Base-by-base conservation (phyloP, 2,329 filamentous ascomycete genomes). In the Colletotrichum sansevieriae region DNA sequence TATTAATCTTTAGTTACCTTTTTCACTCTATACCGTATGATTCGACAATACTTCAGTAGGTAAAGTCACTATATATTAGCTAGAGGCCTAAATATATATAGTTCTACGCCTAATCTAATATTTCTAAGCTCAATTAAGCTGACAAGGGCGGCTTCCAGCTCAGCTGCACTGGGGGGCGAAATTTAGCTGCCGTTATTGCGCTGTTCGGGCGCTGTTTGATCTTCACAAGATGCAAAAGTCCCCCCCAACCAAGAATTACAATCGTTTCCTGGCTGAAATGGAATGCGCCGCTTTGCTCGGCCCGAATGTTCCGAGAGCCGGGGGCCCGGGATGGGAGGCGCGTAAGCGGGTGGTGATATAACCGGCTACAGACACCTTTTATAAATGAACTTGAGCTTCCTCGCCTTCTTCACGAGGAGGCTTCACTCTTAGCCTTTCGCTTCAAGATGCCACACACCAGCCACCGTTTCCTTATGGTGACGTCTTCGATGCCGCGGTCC, bases 381-480 rank as follows among this genome's bases (percentile, higher is more conserved):
- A 15, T 39, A 39, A 15, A 39, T 12, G 11, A 29, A 29, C 29
- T 29, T 39, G 37, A 39, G 37, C 37, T 15, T 11, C 7, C 37
- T 15, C 37, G 11, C 11, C 37, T 15, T 39, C 37, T 22, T 64
- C 33, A 60, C 20, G 44, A 61, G 22, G 29, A 29, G 29, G 37
- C 52, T 9, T 46, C n/a, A 20, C 12, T 9, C 13, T 25, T 39
- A 11, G 10, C 25, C 43, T 49, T 69, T 74, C 82, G 79, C 78
- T 73, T 85, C 73, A 90, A 74, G 65, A 86, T 79, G 4, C 83
- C 86, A 64, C 92, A 82, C 4, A 88, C 87, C n/a, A 92, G 80
- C 91, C 91, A 94, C 71, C 88, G 85, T 81, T 93, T 94, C 73
- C 89, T 82, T 75, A 85, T 85, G 1, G 83, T 85, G 4, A 86